phyloP scores from a whole-genome alignment of 495 filamentous ascomycete genomes.

The Hyaloscypha hepaticicola region DNA sequence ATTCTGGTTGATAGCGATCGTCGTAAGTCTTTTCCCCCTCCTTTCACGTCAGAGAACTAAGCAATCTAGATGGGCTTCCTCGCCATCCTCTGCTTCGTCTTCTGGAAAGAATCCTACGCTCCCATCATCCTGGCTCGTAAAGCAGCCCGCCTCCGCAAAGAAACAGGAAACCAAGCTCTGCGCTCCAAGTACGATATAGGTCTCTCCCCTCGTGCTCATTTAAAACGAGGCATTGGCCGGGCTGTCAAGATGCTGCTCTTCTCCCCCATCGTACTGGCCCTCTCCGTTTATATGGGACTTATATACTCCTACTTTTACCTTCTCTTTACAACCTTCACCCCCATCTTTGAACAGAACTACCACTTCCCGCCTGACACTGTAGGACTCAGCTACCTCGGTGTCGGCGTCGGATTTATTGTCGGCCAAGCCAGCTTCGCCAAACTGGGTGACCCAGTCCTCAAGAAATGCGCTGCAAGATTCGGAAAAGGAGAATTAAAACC shows the following conservation, averaged over 20 bases:
- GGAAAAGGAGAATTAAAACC: constrained; percentile 36
- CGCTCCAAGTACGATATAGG: constrained; percentile 49
- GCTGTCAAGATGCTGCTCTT: constrained; percentile 55
- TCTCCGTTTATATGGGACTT: constrained; percentile 57
- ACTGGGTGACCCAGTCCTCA: constrained; percentile 38
- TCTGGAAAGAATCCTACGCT: constrained; percentile 37
- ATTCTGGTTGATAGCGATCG: constrained; percentile 1
- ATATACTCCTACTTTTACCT: constrained; percentile 68
- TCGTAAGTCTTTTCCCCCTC: not conserved
- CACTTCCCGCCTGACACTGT: constrained; percentile 62
- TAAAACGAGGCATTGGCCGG: constrained; percentile 52
- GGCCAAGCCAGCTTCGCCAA: constrained; percentile 28
- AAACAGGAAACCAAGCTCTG: constrained; percentile 41
- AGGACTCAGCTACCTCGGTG: constrained; percentile 58
- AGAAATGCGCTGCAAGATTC: constrained; percentile 40
- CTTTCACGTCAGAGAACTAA: not conserved
- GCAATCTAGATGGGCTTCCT: not conserved
- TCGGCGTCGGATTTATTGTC: not conserved
- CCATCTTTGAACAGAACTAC: constrained; percentile 59
- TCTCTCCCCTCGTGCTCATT: constrained; percentile 42
- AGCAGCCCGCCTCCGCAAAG: constrained; percentile 34
- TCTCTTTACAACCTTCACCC: constrained; percentile 63
- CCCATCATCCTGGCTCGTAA: constrained; percentile 35
- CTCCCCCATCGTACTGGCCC: constrained; percentile 58
- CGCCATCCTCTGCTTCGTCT: constrained; percentile 37